Conservation (phyloP, 805 yeast genomes). For the Kurtzmaniella fragi region DNA sequence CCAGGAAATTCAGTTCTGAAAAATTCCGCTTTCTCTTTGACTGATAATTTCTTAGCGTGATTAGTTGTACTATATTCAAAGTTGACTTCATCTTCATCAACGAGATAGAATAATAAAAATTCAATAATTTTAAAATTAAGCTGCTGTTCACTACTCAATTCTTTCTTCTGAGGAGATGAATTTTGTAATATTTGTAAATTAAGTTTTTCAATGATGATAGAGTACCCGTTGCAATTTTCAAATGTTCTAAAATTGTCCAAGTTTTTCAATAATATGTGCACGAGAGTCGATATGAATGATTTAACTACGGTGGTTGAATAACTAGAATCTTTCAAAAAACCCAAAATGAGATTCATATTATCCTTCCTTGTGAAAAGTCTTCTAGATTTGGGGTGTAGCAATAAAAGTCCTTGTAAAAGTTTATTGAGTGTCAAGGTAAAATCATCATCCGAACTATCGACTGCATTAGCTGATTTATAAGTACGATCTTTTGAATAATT, state of each 20-base stretch:
- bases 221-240: conserved; percentile 54
- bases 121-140: conserved; percentile 58
- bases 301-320: conserved; percentile 15
- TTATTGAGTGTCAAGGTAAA: conserved; percentile 20
- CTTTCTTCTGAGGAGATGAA: background rate
- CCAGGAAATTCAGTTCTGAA: conserved; percentile 36
- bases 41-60: conserved; percentile 7
- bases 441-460: background rate
- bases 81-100: conserved; percentile 44
- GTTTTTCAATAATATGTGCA: conserved; percentile 53
- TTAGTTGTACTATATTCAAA: background rate
- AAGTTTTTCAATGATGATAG: conserved; percentile 40
- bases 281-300: conserved; percentile 48
- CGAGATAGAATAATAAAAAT: conserved; percentile 62
- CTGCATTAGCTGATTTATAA: background rate
- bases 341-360: conserved; percentile 34
- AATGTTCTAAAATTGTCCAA: conserved; percentile 54
- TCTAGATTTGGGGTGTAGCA: conserved; percentile 56
- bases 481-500: background rate
- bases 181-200: conserved; percentile 11
- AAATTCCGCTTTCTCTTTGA: conserved; percentile 28
- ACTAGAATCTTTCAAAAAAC: conserved; percentile 14
- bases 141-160: background rate
- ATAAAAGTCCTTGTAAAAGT: conserved; percentile 53
- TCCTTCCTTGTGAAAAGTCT: conserved; percentile 37